Evolutionary conservation across 257 asterid species (phyloP).

Genomic region (Buddleja alternifolia): DNA sequence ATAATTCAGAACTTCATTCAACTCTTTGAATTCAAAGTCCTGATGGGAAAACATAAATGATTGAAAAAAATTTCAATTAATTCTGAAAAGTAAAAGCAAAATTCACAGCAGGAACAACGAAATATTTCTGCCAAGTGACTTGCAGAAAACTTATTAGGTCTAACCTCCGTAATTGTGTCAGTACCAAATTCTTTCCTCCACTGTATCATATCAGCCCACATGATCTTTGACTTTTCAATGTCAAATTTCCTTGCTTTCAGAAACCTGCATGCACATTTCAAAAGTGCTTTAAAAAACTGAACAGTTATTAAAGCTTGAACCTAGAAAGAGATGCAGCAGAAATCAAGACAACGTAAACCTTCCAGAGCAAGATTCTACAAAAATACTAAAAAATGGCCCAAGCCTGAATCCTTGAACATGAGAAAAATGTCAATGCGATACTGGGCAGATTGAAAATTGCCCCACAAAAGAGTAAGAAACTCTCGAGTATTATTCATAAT

Average conservation of each 20-base stretch:
- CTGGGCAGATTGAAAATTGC: conserved; percentile 13
- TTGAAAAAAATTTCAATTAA: not conserved
- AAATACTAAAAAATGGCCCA: conserved; percentile 1
- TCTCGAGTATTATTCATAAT: not conserved
- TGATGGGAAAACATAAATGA: conserved; percentile 33
- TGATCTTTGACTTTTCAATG: conserved; percentile 70
- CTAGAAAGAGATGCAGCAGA: not conserved
- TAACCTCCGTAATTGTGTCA: conserved; percentile 69
- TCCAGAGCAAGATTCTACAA: not conserved
- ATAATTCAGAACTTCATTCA: conserved; percentile 68
- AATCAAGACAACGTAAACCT: not conserved
- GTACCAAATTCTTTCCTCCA: conserved; percentile 86
- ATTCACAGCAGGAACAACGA: conserved; percentile 10
- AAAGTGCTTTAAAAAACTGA: conserved; percentile 22
- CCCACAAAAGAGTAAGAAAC: not conserved
- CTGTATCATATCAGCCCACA: conserved; percentile 93
- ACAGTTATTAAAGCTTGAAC: conserved; percentile 1
- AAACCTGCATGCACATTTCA: conserved; percentile 52
- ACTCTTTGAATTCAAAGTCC: conserved; percentile 81
- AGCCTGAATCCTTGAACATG: conserved; percentile 6
- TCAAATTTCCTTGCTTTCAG: conserved; percentile 85
- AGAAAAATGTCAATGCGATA: not conserved
- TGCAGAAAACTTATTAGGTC: conserved; percentile 3
- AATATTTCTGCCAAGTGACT: not conserved
- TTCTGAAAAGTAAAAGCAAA: conserved; percentile 19